Evolutionary conservation across 495 filamentous ascomycete species (phyloP).

Genomic region (Cercophora newfieldiana): DNA sequence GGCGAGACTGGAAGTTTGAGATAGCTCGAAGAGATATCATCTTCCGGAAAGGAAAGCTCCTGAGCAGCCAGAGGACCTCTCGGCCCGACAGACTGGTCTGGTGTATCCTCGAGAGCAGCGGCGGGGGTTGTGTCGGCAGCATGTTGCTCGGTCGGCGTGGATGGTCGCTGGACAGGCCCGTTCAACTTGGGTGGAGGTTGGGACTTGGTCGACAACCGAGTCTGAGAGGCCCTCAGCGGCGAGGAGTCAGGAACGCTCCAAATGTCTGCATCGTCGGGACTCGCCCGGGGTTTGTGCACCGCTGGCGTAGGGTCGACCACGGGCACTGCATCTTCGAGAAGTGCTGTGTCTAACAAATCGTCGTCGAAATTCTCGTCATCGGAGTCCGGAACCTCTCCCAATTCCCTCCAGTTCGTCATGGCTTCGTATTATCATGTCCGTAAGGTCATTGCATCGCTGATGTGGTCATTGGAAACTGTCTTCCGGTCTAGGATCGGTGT

Average conservation of each 20-base stretch:
- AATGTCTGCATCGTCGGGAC: conserved; percentile 10
- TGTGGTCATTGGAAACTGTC: neutral
- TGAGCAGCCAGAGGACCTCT: neutral
- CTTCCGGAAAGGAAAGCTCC: conserved; percentile 1
- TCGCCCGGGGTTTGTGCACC: neutral
- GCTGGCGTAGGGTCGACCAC: neutral
- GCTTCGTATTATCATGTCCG: conserved; percentile 30
- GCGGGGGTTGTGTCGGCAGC: neutral
- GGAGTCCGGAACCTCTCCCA: conserved; percentile 59
- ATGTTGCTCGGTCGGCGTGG: neutral
- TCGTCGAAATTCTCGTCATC: conserved; percentile 53
- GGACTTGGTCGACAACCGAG: neutral
- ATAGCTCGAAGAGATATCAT: conserved; percentile 22
- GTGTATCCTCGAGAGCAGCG: neutral
- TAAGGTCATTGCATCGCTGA: conserved; percentile 20
- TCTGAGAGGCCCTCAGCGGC: neutral
- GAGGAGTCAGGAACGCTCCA: conserved; percentile 26
- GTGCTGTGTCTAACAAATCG: conserved; percentile 31
- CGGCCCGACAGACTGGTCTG: neutral
- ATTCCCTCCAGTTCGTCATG: conserved; percentile 60
- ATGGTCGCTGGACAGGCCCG: neutral
- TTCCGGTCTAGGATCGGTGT: neutral
- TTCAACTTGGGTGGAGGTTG: neutral
- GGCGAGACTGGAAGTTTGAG: conserved; percentile 9
- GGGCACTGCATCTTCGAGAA: neutral